Conservation (phyloP, 139 green algal species). For the Volvox reticuliferus region DNA sequence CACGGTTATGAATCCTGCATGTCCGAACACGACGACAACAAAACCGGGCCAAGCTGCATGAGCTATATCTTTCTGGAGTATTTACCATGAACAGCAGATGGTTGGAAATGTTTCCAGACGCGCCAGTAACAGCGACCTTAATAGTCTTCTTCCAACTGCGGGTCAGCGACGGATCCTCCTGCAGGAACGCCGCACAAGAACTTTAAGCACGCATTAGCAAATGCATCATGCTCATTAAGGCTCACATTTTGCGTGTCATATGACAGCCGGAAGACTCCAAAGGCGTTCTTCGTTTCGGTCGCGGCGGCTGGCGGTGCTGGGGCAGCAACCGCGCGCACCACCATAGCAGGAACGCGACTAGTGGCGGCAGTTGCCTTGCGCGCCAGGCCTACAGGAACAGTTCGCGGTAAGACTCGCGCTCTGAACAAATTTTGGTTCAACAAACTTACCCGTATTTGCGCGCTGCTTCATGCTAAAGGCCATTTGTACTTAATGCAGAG, state of each 20-base stretch:
- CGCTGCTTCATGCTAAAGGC: conserved; percentile 33
- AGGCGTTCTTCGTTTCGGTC: conserved; percentile 12
- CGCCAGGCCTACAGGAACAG: conserved; percentile 4
- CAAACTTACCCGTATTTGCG: neutral
- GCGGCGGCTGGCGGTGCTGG: conserved; percentile 3
- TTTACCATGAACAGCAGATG: conserved; percentile 93
- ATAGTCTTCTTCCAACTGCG: conserved; percentile 84
- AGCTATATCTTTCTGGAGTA: too few relatives aligned
- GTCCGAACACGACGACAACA: neutral
- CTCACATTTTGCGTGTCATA: conserved; percentile 59
- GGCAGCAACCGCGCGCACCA: neutral
- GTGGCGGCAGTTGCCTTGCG: conserved; percentile 12
- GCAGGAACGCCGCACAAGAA: neutral
- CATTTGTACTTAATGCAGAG: neutral
- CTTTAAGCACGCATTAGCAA: neutral
- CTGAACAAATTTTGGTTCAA: neutral
- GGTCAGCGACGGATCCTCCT: conserved; percentile 74
- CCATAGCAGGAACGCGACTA: neutral
- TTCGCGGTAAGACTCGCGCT: neutral
- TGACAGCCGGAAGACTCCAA: conserved; percentile 62
- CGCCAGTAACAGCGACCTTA: conserved; percentile 83
- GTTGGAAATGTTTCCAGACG: conserved; percentile 93
- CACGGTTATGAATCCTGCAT: neutral
- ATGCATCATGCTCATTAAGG: neutral
- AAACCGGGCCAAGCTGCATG: neutral